phyloP scores from a whole-genome alignment of 1,139 yeast genomes.

The Hyphopichia buzzinii region DNA sequence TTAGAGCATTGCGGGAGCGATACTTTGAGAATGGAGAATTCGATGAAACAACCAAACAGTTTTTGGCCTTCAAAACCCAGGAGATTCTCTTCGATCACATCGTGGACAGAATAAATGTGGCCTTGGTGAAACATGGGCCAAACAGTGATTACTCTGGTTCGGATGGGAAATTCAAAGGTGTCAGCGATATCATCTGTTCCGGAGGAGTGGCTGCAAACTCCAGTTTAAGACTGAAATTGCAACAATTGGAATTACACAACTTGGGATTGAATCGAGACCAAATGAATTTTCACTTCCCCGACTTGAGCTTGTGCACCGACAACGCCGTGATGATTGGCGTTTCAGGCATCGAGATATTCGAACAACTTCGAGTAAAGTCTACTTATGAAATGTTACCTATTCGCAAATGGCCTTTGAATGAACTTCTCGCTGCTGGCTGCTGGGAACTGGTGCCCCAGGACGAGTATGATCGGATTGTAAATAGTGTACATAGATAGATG shows the following conservation, averaged over 20 bases:
- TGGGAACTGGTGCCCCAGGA: constrained; percentile 35
- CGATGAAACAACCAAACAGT: constrained; percentile 22
- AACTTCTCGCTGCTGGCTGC: constrained; percentile 46
- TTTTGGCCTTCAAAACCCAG: constrained; percentile 65
- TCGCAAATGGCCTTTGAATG: constrained; percentile 72
- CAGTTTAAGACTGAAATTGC: constrained; percentile 47
- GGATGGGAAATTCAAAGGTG: constrained; percentile 38
- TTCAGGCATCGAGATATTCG: constrained; percentile 89
- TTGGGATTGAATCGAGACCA: constrained; percentile 5
- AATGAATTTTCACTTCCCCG: constrained; percentile 59
- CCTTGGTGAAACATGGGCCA: constrained; percentile 38
- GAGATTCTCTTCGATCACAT: constrained; percentile 69
- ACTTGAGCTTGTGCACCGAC: constrained; percentile 76
- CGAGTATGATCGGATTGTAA: constrained; percentile 3
- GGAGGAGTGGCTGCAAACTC: constrained; percentile 92
- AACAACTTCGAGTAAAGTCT: constrained; percentile 46
- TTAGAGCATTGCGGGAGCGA: constrained; percentile 30
- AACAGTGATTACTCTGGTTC: constrained; percentile 13
- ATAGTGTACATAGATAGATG: too few relatives aligned
- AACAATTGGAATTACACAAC: constrained; percentile 23
- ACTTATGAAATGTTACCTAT: constrained; percentile 55
- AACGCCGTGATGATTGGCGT: constrained; percentile 97
- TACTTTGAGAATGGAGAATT: constrained; percentile 10
- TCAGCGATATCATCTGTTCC: constrained; percentile 69
- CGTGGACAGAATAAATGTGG: constrained; percentile 57